Evolutionary conservation across 805 yeast species (phyloP), one percentile per base, ranked within the genome.

Genomic region (Ogataea trehalophila): DNA sequence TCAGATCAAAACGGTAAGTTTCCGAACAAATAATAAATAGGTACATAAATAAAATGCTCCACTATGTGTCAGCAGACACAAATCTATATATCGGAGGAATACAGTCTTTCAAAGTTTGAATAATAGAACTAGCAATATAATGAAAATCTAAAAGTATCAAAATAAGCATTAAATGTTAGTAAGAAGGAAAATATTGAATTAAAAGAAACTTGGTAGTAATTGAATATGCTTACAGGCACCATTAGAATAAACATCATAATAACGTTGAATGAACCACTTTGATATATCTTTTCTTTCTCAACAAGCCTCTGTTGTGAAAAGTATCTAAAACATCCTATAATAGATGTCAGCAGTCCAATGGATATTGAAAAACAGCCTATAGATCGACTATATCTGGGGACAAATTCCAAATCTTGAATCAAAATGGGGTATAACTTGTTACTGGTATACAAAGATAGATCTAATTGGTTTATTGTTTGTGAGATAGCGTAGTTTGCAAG

Each of bases 311-410:
- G 80, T 4, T 76, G 75, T 35, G 61, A 61, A 54, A 72, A 72
- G 58, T 73, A 80, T 37, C 85, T 59, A 2, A 62, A 22, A 4
- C 66, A 54, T 0, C 84, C 85, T 53, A 72, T 57, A 0, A 71
- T 3, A 11, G 77, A 61, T 4, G 76, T 66, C 2, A 69, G 16
- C 3, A 79, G 66, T 0, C 81, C 81, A 20, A 72, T 48, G 0
- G 65, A 41, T 1, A 79, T 63, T 50, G 77, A 74, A 5, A 67
- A 26, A 1, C 52, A 45, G 0, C 67, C 66, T 17, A 63, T n/a
- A 5, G 63, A 63, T 39, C 44, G 51, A 2, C 58, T 52, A 39
- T 50, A 61, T 7, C 31, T 41, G 14, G 47, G 14, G 16, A 56
- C 57, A 9, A 57, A 17, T 4, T 35, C 13, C 9, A 49, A 35